Evolutionary conservation across 257 asterid genomes (phyloP), one percentile per base, ranked within the genome.

Genomic region (Henckelia pumila): DNA sequence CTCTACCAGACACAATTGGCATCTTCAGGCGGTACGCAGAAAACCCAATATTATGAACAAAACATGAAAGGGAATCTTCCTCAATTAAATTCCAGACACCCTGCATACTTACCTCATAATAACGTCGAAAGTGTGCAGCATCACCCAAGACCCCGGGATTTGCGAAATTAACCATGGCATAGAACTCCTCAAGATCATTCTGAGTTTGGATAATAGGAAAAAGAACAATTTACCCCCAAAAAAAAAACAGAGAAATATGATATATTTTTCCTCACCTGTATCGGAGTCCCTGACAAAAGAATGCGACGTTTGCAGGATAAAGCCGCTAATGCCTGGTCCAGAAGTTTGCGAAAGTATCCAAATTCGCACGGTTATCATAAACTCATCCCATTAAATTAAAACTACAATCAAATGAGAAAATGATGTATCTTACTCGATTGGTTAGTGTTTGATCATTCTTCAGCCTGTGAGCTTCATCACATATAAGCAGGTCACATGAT

Each of bases 141-240:
- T 88, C 96, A 21, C 99, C 97, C 85, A 93, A 63, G 67, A 90
- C 73, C 73, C 96, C 99, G 28, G 97, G 96, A 77, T 93, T 90
- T 20, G 99, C 85, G 82, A 93, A 93, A 83, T 86, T 93, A 73
- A 88, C 99, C 97, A 93, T 93, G 67, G 99, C 84, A 78, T 90
- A 93, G 81, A 93, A 93, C 86, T 93, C 99, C 78, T 93, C 99
- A 58, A 93, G 88, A 80, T 93, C 99, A 80, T 93, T 93, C 99
- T 93, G 86, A 22, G 55, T 66, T 62, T 75, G 64, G 53, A 59
- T 63, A 57, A 56, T 29, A 71, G 62, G 74, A 67, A 32, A 69
- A 60, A 64, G 29, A 57, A 47, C 55, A 16, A 16, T 53, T 21
- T 69, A 53, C 10, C n/a, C n/a, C n/a, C n/a, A n/a, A 66, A 35